These are phyloP conservation scores for Taiozyma sp. DNA, from an alignment of 1,139 yeast species.

Conservation along the genomic window DNA sequence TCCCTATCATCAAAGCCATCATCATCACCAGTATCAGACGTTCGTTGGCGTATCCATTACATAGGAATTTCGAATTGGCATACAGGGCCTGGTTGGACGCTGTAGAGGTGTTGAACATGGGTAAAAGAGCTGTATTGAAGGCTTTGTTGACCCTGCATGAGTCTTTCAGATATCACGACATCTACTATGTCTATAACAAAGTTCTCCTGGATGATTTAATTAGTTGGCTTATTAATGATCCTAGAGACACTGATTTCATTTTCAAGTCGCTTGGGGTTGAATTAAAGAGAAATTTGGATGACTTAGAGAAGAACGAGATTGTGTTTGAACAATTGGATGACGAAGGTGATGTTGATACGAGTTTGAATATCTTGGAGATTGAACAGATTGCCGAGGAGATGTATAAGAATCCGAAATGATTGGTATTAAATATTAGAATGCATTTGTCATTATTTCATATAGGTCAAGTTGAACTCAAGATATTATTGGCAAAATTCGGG, in stretches of 20 bases:
- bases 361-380: slow-evolving; percentile 39
- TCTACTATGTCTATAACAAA: slow-evolving; percentile 83
- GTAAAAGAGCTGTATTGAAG: slow-evolving; percentile 61
- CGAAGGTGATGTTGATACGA: slow-evolving; percentile 29
- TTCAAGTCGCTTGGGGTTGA: slow-evolving; percentile 68
- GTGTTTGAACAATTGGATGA: slow-evolving; percentile 33
- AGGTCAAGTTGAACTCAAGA: slow-evolving; percentile 18
- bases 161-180: slow-evolving; percentile 78
- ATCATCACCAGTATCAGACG: slow-evolving; percentile 63
- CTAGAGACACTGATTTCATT: slow-evolving; percentile 40
- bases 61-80: slow-evolving; percentile 61
- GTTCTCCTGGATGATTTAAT: slow-evolving; percentile 78
- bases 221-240: slow-evolving; percentile 67
- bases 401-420: slow-evolving; percentile 27
- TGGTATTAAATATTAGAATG: not conserved
- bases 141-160: slow-evolving; percentile 59
- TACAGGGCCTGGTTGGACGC: slow-evolving; percentile 74
- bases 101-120: slow-evolving; percentile 58
- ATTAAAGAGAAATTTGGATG: slow-evolving; percentile 33
- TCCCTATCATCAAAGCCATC: slow-evolving; percentile 43
- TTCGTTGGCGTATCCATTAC: slow-evolving; percentile 75
- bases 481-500: slow-evolving; percentile 26
- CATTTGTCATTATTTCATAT: not conserved
- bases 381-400: slow-evolving; percentile 54
- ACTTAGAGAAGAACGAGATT: slow-evolving; percentile 27